Evolutionary conservation across 306 rosid genomes (phyloP).

Genomic region (Pueraria montana): DNA sequence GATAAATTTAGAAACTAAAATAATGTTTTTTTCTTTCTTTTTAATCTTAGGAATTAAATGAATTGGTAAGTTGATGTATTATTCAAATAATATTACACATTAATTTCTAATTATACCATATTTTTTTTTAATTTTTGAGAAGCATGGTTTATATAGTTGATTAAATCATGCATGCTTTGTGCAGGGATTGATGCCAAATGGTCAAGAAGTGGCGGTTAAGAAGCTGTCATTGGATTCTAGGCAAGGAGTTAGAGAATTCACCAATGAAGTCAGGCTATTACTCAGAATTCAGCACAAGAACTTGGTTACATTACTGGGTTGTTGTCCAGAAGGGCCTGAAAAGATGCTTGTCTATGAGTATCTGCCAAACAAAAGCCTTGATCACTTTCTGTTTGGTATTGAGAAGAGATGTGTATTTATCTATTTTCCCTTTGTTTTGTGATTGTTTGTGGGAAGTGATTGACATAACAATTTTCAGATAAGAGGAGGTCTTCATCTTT

Average conservation of each 20-base stretch:
- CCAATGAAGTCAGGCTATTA: constrained; percentile 82
- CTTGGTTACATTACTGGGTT: constrained; percentile 78
- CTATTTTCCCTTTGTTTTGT: constrained; percentile 5
- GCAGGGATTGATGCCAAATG: constrained; percentile 92
- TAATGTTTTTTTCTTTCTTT: too few species aligned
- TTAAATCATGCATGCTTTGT: constrained; percentile 2
- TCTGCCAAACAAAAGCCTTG: constrained; percentile 89
- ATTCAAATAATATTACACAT: too few species aligned
- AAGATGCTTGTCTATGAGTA: constrained; percentile 96
- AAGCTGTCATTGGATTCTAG: constrained; percentile 80
- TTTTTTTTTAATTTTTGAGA: too few species aligned
- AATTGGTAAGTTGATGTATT: too few species aligned
- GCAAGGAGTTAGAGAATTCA: constrained; percentile 86
- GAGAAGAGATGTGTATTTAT: not conserved
- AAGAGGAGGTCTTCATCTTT: constrained; percentile 64
- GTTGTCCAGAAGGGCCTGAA: constrained; percentile 93
- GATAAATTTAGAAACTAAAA: too few species aligned
- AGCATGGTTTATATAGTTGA: constrained; percentile 2
- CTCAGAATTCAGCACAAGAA: constrained; percentile 86
- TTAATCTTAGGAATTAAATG: too few species aligned
- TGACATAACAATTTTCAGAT: constrained; percentile 60
- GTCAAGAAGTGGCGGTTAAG: constrained; percentile 91
- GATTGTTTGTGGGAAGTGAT: constrained; percentile 23
- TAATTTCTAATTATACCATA: too few species aligned
- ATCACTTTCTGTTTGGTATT: constrained; percentile 80